A percentile compares a stretch with the other conserved stretches of the same genome.
phyloP scores from a whole-genome alignment of 2,329 filamentous ascomycete species.

The Botrytis hyacinthi region DNA sequence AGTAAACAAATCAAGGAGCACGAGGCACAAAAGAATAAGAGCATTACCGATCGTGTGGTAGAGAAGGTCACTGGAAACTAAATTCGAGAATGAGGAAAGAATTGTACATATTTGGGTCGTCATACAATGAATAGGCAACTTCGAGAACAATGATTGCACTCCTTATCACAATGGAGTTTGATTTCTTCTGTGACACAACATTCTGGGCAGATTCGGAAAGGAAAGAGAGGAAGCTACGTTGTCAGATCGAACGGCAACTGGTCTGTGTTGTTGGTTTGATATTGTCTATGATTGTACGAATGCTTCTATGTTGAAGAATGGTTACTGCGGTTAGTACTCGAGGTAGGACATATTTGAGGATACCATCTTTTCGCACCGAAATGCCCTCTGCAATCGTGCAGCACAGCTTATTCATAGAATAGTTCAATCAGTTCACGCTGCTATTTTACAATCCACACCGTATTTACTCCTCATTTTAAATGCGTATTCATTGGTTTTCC shows the following conservation, averaged over 20 bases:
- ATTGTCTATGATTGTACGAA: not conserved
- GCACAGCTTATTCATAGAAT: not conserved
- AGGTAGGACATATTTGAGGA: not conserved
- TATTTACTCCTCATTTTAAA: not conserved
- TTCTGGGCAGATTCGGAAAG: not conserved
- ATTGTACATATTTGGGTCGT: constrained; percentile 34
- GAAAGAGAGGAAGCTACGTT: not conserved
- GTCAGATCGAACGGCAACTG: not conserved
- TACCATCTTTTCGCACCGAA: too few species aligned
- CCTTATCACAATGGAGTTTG: not conserved
- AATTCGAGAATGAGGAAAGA: not conserved
- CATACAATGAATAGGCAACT: constrained; percentile 11
- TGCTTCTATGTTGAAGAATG: not conserved
- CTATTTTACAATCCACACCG: not conserved
- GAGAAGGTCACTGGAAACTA: constrained; percentile 21
- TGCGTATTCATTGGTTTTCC: not conserved
- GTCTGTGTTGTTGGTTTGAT: not conserved
- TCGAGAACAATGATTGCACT: not conserved
- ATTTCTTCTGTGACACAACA: not conserved
- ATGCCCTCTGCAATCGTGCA: not conserved
- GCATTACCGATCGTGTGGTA: constrained; percentile 28
- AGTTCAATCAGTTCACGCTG: too few species aligned
- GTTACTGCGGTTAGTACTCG: not conserved
- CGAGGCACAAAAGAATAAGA: constrained; percentile 54
- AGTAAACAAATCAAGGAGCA: constrained; percentile 70